These are phyloP conservation scores for Albugo laibachii DNA, from an alignment of 352 stramenopile species.

Conservation along the genomic window DNA sequence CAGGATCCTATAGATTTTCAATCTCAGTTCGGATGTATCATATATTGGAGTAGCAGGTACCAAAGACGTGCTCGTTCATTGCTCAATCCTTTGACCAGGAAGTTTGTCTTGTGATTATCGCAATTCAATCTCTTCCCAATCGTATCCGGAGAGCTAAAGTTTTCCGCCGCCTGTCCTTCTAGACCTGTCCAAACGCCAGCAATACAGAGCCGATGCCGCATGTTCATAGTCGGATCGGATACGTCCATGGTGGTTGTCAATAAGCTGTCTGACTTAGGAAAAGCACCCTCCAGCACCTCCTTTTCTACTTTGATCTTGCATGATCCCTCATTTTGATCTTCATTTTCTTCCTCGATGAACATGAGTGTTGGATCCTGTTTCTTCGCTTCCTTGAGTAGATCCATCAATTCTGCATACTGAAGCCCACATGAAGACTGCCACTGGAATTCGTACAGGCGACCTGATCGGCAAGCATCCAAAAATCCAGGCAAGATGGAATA, in stretches of 20 bases:
- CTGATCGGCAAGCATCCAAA: conserved; percentile 30
- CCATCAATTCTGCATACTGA: not conserved
- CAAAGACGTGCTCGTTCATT: not conserved
- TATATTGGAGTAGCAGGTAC: conserved; percentile 11
- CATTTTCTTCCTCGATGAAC: conserved; percentile 3
- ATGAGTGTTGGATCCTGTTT: conserved; percentile 1
- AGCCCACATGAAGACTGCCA: not conserved
- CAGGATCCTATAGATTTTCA: conserved; percentile 11
- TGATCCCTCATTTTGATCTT: no score
- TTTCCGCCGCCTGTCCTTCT: no score
- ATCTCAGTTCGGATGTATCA: not conserved
- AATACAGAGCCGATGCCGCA: conserved; percentile 49
- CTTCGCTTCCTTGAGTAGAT: not conserved
- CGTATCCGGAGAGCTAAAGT: no score
- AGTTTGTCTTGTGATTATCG: no score
- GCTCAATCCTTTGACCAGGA: no score
- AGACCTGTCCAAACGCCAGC: conserved; percentile 40
- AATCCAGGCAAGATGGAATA: conserved; percentile 47
- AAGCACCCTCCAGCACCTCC: no score
- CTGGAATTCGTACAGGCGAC: not conserved
- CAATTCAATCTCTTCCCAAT: no score
- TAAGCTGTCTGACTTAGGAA: no score
- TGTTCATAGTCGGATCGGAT: conserved; percentile 6
- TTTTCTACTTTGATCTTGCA: no score
- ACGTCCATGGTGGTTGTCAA: no score